Evolutionary conservation across 176 grass and related monocot genomes (phyloP).

Genomic region (Aegilops sharonensis): DNA sequence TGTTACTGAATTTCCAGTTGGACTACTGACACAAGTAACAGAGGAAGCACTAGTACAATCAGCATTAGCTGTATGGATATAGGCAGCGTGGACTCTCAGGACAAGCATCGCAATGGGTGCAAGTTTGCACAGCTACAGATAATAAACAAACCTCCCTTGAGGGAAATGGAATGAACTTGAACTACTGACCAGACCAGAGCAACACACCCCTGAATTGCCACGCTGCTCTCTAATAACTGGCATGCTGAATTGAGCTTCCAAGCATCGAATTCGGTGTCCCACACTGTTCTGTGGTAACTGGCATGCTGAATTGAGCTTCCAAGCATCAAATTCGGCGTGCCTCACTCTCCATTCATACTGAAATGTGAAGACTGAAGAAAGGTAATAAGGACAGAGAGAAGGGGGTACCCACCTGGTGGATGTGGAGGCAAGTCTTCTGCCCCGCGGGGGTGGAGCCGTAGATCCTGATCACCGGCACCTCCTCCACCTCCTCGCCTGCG

Average conservation of each 20-base stretch:
- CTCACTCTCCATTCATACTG: not conserved
- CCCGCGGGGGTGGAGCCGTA: constrained; percentile 87
- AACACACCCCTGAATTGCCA: not conserved
- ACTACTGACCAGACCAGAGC: constrained; percentile 12
- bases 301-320: not conserved
- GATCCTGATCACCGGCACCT: constrained; percentile 88
- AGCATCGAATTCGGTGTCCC: not conserved
- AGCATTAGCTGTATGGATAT: not conserved
- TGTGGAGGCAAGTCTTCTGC: constrained; percentile 89
- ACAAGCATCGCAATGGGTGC: not conserved
- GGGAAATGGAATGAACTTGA: not conserved
- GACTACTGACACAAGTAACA: not conserved
- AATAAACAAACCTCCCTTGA: not conserved
- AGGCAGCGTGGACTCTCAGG: not conserved
- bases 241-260: not conserved
- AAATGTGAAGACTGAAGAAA: not conserved
- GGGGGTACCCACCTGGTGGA: constrained; percentile 61
- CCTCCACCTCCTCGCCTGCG: constrained; percentile 58
- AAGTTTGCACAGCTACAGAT: not conserved
- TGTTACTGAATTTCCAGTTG: not conserved
- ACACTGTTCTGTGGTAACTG: not conserved
- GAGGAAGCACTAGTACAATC: not conserved
- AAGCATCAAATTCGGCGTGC: not conserved
- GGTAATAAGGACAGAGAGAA: not conserved
- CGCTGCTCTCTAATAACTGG: not conserved